Base-by-base conservation (phyloP, 345 rosid species). In the Syzygium aqueum region DNA sequence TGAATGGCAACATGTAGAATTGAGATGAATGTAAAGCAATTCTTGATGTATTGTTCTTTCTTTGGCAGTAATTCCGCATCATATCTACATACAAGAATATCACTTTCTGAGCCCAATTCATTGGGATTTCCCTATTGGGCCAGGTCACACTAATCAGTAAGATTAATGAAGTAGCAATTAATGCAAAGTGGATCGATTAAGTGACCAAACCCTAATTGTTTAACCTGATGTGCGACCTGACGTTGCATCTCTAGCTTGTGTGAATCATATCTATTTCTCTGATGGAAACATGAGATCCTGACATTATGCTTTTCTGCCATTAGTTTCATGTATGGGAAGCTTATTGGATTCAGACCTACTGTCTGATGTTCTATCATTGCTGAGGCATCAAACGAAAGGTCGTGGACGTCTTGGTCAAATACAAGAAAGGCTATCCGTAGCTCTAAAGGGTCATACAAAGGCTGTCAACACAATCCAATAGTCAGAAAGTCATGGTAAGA, bases 381-480 rank as follows among this genome's bases (percentile, higher is more conserved):
- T 93, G 89, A 93, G 90, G 85, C 89, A 88, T 86, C 93, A 86
- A 86, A 84, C 86, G 43, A 92, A 88, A 84, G 87, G 92, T 54
- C 86, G 37, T 85, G 52, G 85, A 8, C 91, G 17, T 53, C 90
- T 5, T 87, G 89, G 89, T 78, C 91, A 87, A 89, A 86, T 91
- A 85, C 94, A 96, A 19, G 85, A 92, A 87, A 93, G 91, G 89
- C 90, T 92, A 77, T 87, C 95, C 23, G 30, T 92, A 87, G 87
- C 95, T 85, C 92, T 96, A 40, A 67, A 67, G 87, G 89, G 95
- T 33, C 97, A 96, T 85, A 89, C 91, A 52, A 96, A 94, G 91
- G 95, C 98, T 86, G 95, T 94, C 86, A 96, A 93, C 85, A 91
- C 97, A 30, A 88, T 96, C 85, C 89, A 91, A 88, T 95, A 99